These are phyloP conservation scores for Artemisia annua DNA, from an alignment of 129 eudicot genomes.

Conservation along the genomic window DNA sequence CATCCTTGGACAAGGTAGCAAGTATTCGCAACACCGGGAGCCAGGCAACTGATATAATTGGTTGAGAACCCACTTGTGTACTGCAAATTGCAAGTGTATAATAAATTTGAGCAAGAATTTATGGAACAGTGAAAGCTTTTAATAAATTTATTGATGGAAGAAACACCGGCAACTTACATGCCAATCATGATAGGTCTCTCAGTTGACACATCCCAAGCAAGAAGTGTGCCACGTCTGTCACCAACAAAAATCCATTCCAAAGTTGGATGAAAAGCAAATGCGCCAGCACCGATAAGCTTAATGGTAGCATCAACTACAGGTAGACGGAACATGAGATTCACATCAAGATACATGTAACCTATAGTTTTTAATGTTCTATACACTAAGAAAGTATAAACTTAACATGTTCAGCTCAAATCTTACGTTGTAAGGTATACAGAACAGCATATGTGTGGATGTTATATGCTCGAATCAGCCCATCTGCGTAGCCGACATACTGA, in stretches of 20 bases:
- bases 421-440: conserved; percentile 95
- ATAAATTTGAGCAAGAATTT: conserved; percentile 1
- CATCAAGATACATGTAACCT: conserved; percentile 9
- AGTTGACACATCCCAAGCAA: conserved; percentile 99
- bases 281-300: conserved; percentile 91
- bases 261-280: conserved; percentile 97
- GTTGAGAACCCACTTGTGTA: conserved; percentile 97
- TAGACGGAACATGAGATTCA: conserved; percentile 16
- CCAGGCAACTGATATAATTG: conserved; percentile 93
- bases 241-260: conserved; percentile 98
- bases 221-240: conserved; percentile 92
- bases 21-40: conserved; percentile 76
- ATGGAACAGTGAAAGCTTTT: not conserved
- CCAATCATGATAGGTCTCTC: conserved; percentile 99
- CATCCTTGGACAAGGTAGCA: conserved; percentile 91
- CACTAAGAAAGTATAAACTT: not conserved
- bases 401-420: conserved; percentile 34
- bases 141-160: not conserved
- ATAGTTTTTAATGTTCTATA: not conserved
- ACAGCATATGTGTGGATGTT: conserved; percentile 95
- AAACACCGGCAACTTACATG: conserved; percentile 53
- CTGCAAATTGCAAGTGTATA: conserved; percentile 46
- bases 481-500: conserved; percentile 98
- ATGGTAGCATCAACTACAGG: conserved; percentile 87
- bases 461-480: conserved; percentile 95